phyloP scores from a whole-genome alignment of 1,284 basidiomycete species.

The Earliella scabrosa region DNA sequence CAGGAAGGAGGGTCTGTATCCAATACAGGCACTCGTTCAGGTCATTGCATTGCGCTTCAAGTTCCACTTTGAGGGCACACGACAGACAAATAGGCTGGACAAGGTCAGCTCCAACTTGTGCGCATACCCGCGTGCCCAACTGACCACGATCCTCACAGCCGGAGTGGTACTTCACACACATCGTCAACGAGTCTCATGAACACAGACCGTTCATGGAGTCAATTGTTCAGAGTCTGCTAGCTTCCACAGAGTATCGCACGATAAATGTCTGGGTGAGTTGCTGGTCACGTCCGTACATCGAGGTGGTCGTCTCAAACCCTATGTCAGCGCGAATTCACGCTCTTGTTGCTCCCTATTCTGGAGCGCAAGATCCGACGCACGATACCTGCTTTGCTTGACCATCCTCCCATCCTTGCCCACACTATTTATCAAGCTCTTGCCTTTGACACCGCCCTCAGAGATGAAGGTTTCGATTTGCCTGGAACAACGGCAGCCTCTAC shows the following conservation, averaged over 20 bases:
- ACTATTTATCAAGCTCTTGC: constrained; percentile 91
- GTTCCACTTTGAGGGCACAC: constrained; percentile 91
- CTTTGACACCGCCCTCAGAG: constrained; percentile 85
- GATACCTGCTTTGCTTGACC: constrained; percentile 74
- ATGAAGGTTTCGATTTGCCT: constrained; percentile 71
- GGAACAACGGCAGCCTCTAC: constrained; percentile 46
- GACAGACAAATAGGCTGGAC: constrained; percentile 91
- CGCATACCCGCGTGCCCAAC: background rate
- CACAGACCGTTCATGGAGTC: constrained; percentile 79
- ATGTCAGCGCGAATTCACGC: constrained; percentile 75
- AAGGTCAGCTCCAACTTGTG: constrained; percentile 58
- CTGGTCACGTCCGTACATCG: background rate
- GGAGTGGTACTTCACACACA: constrained; percentile 96
- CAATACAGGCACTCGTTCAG: constrained; percentile 84
- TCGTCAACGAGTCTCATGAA: constrained; percentile 83
- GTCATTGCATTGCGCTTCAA: constrained; percentile 90
- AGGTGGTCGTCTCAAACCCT: background rate
- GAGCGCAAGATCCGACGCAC: constrained; percentile 75
- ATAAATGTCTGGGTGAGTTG: constrained; percentile 75
- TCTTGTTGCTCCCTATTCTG: constrained; percentile 73
- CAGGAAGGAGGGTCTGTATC: constrained; percentile 58
- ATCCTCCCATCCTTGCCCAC: constrained; percentile 90
- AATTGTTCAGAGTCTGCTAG: constrained; percentile 77
- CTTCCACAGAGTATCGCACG: constrained; percentile 60
- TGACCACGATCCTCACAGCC: constrained; percentile 63